Percentiles rank a stretch among this genome's conserved stretches.
Conservation (phyloP, 805 yeast genomes). For the Wickerhamomyces bisporus region DNA sequence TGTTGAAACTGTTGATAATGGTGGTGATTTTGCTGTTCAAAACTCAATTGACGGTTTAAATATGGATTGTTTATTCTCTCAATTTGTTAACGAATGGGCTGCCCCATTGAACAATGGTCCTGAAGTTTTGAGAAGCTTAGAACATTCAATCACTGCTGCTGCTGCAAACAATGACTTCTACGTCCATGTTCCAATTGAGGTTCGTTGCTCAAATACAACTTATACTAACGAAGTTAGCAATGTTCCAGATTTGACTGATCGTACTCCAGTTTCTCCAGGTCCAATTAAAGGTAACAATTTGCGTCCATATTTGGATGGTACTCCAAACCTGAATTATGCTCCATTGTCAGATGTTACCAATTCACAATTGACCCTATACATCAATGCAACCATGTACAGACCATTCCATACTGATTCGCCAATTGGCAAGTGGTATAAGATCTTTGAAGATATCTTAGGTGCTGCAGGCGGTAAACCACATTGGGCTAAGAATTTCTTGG, state of each 20-base stretch:
- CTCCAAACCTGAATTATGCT: slow-evolving; percentile 62
- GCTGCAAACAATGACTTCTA: slow-evolving; percentile 56
- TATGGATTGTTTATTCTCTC: slow-evolving; percentile 94
- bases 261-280: slow-evolving; percentile 57
- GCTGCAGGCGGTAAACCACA: slow-evolving; percentile 91
- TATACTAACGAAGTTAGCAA: slow-evolving; percentile 22
- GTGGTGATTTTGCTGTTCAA: slow-evolving; percentile 61
- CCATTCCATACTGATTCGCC: slow-evolving; percentile 80
- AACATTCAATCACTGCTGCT: slow-evolving; percentile 57
- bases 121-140: slow-evolving; percentile 60
- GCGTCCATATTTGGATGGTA: slow-evolving; percentile 76
- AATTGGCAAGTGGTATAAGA: slow-evolving; percentile 72
- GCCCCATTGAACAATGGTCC: slow-evolving; percentile 79
- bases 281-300: slow-evolving; percentile 80
- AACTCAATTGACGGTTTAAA: slow-evolving; percentile 82
- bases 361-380: slow-evolving; percentile 75
- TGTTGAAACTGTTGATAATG: slow-evolving; percentile 54
- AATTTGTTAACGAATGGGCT: slow-evolving; percentile 97
- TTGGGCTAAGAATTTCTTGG: slow-evolving; percentile 96
- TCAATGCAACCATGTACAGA: slow-evolving; percentile 93
- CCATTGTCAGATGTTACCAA: slow-evolving; percentile 46
- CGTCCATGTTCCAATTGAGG: slow-evolving; percentile 94
- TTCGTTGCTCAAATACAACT: slow-evolving; percentile 87
- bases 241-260: slow-evolving; percentile 42
- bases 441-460: slow-evolving; percentile 74